Evolutionary conservation across 1,139 yeast genomes (phyloP), one percentile per base, ranked within the genome.

Genomic region (Hanseniaspora gamundiae): DNA sequence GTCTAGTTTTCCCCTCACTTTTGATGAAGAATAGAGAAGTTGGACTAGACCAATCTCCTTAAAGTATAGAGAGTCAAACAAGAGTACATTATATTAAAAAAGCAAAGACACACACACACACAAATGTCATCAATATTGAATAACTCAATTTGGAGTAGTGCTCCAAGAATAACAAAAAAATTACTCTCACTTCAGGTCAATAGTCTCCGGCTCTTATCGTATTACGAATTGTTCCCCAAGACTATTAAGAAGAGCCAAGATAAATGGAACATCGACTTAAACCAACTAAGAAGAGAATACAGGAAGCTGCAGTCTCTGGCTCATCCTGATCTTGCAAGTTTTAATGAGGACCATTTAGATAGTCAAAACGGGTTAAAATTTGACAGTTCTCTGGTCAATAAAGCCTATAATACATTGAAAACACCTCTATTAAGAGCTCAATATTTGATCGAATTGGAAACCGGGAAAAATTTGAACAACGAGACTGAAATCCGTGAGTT

Each of bases 381-480:
- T n/a, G 39, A 36, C 19, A 36, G 39, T 2, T 68, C 82, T 6
- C 60, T 70, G 44, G 66, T 88, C 39, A 87, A 88, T 57, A 74
- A 71, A 42, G 96, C 95, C 0, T 88, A 84, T 60, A 68, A 78
- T 17, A 76, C 82, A 0, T 62, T 88, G 47, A 67, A 69, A 40
- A 75, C 78, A 47, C 95, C 97, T 1, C 68, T 87, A 49, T 65
- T 69, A 2, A 68, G 98, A 41, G 75, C 86, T 0, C 79, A 76
- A 55, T 76, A 80, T 52, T 49, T 78, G 20, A 55, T 80, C 16
- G 56, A 65, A 20, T 48, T 62, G 16, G 57, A 64, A 8, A 61
- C 69, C 4, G 71, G 70, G 0, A 60, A 73, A 14, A 76, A 73
- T 49, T 51, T 74, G 19, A 59, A 57, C 14, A 54, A 64, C 14